Conservation (phyloP, 352 stramenopile species). For the Globisporangium cystogenes region DNA sequence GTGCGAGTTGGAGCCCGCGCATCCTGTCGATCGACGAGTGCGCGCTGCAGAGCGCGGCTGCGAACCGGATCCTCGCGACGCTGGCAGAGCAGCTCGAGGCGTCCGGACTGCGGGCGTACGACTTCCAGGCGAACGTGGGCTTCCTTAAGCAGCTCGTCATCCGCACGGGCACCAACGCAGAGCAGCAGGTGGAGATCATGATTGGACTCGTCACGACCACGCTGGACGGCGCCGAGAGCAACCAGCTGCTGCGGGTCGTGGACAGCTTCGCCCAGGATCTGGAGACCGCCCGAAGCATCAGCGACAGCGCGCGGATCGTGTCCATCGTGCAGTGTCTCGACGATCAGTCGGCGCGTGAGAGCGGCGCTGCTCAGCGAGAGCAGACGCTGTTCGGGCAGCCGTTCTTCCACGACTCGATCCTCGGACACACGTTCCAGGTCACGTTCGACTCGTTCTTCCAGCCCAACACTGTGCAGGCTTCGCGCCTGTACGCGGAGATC, state of each 20-base stretch:
- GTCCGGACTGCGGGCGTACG: conserved; percentile 35
- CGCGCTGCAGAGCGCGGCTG: conserved; percentile 33
- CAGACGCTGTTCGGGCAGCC: conserved; percentile 39
- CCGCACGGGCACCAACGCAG: conserved; percentile 29
- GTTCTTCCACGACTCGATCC: conserved; percentile 53
- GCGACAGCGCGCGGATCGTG: conserved; percentile 22
- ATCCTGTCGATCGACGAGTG: conserved; percentile 66
- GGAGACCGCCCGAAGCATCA: background rate
- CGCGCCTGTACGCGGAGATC: conserved; percentile 49
- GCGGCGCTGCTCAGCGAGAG: conserved; percentile 9
- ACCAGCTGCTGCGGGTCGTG: conserved; percentile 26
- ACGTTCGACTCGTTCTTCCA: conserved; percentile 80
- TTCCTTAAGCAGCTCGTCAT: conserved; percentile 70
- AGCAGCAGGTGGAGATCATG: conserved; percentile 42
- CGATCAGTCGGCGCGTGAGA: conserved; percentile 38
- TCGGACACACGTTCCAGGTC: conserved; percentile 53
- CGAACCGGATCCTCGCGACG: conserved; percentile 37
- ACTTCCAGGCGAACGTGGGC: conserved; percentile 50
- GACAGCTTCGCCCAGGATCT: conserved; percentile 20
- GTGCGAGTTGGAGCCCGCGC: conserved; percentile 46
- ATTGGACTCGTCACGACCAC: conserved; percentile 55
- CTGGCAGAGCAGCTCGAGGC: conserved; percentile 25
- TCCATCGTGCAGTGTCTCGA: conserved; percentile 65
- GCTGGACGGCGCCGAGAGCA: conserved; percentile 29
- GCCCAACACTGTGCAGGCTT: conserved; percentile 59